Base-by-base conservation (phyloP, 1,139 yeast genomes). In the Kodamaea ohmeri region DNA sequence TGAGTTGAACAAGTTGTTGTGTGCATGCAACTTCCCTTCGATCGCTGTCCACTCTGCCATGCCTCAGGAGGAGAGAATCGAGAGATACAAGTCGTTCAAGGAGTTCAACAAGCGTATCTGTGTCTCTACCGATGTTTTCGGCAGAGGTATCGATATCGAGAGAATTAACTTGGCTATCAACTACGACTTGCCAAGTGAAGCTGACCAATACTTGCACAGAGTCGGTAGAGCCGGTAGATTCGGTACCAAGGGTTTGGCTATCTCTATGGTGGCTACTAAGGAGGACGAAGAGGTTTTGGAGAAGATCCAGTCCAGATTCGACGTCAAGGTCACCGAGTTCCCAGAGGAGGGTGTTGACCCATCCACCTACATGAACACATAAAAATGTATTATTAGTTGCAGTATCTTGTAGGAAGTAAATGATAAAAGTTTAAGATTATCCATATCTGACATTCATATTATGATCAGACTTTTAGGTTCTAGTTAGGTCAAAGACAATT, bases 171-270 rank as follows among this genome's bases (percentile, higher is more conserved):
- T 92, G 65, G 98, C 97, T 47, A 89, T 92, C 74, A 92, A 92
- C 75, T 92, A 92, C 67, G 98, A 92, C 69, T 71, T 87, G 69
- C 84, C 85, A 51, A 73, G 67, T 51, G 96, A 88, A 70, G 96
- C 97, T 48, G 98, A 92, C 68, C 97, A 92, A 69, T 92, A 92
- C 70, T 80, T 92, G 63, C 98, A 92, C 75, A 87, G 98, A 73
- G 98, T 92, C 47, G 98, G 98, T 63, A 89, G 98, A 80, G 98
- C 98, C 53, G 98, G 98, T 70, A 89, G 98, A 78, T 92, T 92
- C 58, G 98, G 98, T 75, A 92, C 98, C 63, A 92, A 92, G 73
- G 98, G 98, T 71, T 81, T 92, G 56, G 96, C 97, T 39, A 77
- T 92, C 45, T 88, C 97, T 36, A 86, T 92, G 53, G 95, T 92